Base-by-base conservation (phyloP, 148 eudicot species). In the Nepenthes gracilis region DNA sequence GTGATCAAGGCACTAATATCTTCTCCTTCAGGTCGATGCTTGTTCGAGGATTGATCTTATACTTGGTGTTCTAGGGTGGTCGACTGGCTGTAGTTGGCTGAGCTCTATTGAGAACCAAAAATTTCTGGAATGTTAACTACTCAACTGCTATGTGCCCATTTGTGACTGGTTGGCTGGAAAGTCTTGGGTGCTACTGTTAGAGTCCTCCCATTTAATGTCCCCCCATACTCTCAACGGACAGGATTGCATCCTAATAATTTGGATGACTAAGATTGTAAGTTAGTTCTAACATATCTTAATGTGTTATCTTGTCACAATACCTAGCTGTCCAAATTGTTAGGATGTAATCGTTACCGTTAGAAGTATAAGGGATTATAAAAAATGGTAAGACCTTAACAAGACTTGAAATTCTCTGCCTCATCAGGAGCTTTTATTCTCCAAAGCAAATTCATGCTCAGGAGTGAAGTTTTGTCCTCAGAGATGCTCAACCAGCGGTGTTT, bases 21-120 rank as follows among this genome's bases (percentile, higher is more conserved):
- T 9, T 32, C 15, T 43, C 38, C 33, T 56, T 66, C 80, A 91
- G 96, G 80, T 74, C 55, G 75, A 70, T 75, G 83, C 89, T 57
- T 87, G 97, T 67, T 81, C 90, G 5, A 78, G 80, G 68, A 76
- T 88, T 61, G 93, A 85, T 81, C 61, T 69, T 52, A 77, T 81
- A 59, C 71, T 71, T 13, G 96, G 97, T 71, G 97, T 91, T 58
- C 78, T 91, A 66, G 96, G 86, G 67, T 87, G 96, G 96, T 91
- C 97, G 52, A 64, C 78, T 7, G 97, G 97, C 40, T 91, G 97
- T 73, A 91, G 97, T 80, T 87, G 84, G 93, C 83, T 69, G 68
- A 64, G 75, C 68, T 66, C 80, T 34, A 60, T 35, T 2, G 81
- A 78, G 54, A 61, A 61, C 59, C 83, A 74, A 43, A 75, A 68